phyloP scores from a whole-genome alignment of 352 stramenopile genomes.

The Salisapilia sapeloensis region DNA sequence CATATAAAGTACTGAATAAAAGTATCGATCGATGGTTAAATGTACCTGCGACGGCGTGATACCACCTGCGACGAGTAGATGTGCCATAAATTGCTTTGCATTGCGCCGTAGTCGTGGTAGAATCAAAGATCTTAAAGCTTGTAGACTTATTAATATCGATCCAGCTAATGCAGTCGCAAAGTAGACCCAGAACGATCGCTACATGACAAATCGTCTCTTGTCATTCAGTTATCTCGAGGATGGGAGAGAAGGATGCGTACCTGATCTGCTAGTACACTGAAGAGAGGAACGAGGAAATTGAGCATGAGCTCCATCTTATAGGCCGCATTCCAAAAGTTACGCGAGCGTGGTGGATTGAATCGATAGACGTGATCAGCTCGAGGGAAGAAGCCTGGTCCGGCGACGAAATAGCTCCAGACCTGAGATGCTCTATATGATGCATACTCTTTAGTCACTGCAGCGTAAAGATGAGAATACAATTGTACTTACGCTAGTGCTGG shows the following conservation, averaged over 20 bases:
- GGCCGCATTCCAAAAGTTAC: conserved; percentile 62
- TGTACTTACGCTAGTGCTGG: conserved; percentile 43
- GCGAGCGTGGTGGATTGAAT: conserved; percentile 46
- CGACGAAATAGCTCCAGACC: conserved; percentile 59
- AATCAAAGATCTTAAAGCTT: conserved; percentile 58
- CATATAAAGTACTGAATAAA: neutral
- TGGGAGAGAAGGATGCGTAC: conserved; percentile 10
- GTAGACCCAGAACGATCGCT: conserved; percentile 75
- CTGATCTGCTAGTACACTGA: conserved; percentile 66
- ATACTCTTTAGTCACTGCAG: neutral
- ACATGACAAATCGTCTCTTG: no score
- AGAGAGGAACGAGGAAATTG: conserved; percentile 55
- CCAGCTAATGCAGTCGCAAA: conserved; percentile 37
- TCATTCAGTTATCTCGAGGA: neutral
- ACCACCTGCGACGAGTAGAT: conserved; percentile 36
- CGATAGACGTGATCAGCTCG: conserved; percentile 66
- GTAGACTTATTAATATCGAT: conserved; percentile 30
- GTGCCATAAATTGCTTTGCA: conserved; percentile 59
- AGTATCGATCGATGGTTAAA: conserved; percentile 1
- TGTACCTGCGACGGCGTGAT: conserved; percentile 36
- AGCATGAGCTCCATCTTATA: conserved; percentile 72
- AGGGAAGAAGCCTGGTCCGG: conserved; percentile 46
- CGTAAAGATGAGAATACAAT: neutral
- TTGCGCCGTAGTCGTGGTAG: conserved; percentile 41
- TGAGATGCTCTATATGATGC: conserved; percentile 30